Evolutionary conservation across 2,329 filamentous ascomycete genomes (phyloP), one percentile per base, ranked within the genome.

Genomic region (Colletotrichum chlorophyti): DNA sequence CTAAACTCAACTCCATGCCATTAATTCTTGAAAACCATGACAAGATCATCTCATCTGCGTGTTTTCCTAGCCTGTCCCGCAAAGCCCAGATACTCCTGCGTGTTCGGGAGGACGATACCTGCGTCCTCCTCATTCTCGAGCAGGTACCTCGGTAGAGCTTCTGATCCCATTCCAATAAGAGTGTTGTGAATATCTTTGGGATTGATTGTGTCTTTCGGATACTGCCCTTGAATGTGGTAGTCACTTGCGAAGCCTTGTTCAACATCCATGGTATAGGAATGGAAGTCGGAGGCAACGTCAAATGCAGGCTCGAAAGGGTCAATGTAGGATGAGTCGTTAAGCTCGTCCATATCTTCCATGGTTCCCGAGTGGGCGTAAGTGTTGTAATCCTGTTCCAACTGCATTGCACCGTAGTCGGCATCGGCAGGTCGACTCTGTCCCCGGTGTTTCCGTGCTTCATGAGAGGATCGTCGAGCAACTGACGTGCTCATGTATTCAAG

Each of bases 231-330:
- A 15, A 27, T 34, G 12, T 47, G 27, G 40, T 50, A 60, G 11
- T 60, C 57, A 10, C 53, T 34, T 10, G 51, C 24, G 31, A 60
- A 27, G 10, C 21, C 26, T n/a, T 49, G 51, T 15, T 60, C 57
- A n/a, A 47, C 52, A 27, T 60, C 57, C 51, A 60, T 40, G 14
- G 57, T 60, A 32, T 60, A 60, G 14, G 57, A 60, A 15, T 60
- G 57, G 7, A 57, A 60, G 17, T 60, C 57, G 2, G 57, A 60
- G 2, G 57, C 57, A 5, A 60, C 57, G 19, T 60, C 57, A 9
- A 60, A 60, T 1, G 57, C 57, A 2, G 57, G 57, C 57, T 60
- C 57, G n/a, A 60, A 57, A 21, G 24, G 5, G 6, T 60, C 57
- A 12, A 60, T 41, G 11, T 53, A 60, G 4, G 51, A 48, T 8